These are phyloP conservation scores for Medicago ruthenica DNA, from an alignment of 306 rosid species.

Conservation along the genomic window DNA sequence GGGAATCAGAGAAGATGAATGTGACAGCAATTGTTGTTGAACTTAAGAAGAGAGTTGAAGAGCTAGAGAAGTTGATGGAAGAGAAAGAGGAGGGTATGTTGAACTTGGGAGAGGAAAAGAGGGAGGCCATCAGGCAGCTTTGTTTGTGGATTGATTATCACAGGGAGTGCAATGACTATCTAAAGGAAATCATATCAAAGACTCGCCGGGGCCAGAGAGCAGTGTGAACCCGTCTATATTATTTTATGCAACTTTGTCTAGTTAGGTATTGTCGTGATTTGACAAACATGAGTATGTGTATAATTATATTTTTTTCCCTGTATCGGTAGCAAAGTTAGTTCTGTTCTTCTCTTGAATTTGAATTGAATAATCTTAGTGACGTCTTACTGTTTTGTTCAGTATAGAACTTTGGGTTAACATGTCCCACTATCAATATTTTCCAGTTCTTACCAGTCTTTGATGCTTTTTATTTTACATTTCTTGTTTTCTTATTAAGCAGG, in stretches of 20 bases:
- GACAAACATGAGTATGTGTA: slow-evolving; percentile 33
- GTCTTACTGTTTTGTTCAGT: slow-evolving; percentile 15
- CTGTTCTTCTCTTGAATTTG: slow-evolving; percentile 36
- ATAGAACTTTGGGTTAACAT: slow-evolving; percentile 1
- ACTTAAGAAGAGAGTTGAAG: slow-evolving; percentile 68
- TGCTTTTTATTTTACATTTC: neutral
- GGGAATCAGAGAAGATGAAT: slow-evolving; percentile 63
- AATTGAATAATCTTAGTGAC: slow-evolving; percentile 22
- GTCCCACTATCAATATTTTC: slow-evolving; percentile 4
- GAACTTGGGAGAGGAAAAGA: slow-evolving; percentile 83
- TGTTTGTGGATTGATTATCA: slow-evolving; percentile 91
- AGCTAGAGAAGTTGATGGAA: slow-evolving; percentile 68
- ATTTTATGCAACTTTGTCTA: slow-evolving; percentile 38
- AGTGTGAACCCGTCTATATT: slow-evolving; percentile 29
- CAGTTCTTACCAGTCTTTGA: neutral
- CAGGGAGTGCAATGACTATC: slow-evolving; percentile 69
- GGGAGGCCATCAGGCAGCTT: slow-evolving; percentile 91
- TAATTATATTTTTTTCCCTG: slow-evolving; percentile 24
- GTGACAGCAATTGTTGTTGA: slow-evolving; percentile 54
- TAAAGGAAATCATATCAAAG: slow-evolving; percentile 71
- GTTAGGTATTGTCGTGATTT: slow-evolving; percentile 35
- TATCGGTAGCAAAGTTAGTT: slow-evolving; percentile 32
- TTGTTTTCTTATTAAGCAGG: neutral
- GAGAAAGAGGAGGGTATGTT: slow-evolving; percentile 68
- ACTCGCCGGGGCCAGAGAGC: slow-evolving; percentile 63